Evolutionary conservation across 2,329 filamentous ascomycete species (phyloP).

Genomic region (Stenocarpella maydis): DNA sequence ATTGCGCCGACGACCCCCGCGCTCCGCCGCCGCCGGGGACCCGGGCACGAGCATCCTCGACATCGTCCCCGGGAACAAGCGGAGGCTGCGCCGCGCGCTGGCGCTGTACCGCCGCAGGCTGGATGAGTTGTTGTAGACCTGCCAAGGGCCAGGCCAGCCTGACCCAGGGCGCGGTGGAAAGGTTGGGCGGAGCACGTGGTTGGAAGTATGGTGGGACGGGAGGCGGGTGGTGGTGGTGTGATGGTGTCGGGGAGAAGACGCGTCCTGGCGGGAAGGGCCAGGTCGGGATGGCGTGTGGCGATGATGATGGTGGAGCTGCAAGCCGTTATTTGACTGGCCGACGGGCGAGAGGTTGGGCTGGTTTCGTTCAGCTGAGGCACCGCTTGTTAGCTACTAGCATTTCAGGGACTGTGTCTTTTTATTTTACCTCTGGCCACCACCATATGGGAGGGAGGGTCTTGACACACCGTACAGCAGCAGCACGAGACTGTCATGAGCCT

Average conservation of each 20-base stretch:
- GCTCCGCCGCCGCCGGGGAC: not conserved
- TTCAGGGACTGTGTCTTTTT: too few species aligned
- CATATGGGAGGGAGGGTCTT: not conserved
- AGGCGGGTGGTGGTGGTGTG: slow-evolving; percentile 57
- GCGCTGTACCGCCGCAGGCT: slow-evolving; percentile 63
- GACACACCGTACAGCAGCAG: not conserved
- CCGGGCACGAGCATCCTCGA: slow-evolving; percentile 43
- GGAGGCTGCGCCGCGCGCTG: slow-evolving; percentile 55
- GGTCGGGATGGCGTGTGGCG: slow-evolving; percentile 54
- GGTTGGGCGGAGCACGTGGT: slow-evolving; percentile 56
- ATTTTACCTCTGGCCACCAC: not conserved
- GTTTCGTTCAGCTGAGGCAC: slow-evolving; percentile 53
- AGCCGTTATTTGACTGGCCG: slow-evolving; percentile 62
- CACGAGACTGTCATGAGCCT: not conserved
- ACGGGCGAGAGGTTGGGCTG: slow-evolving; percentile 59
- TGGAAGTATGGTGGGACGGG: slow-evolving; percentile 63
- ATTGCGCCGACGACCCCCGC: slow-evolving; percentile 40
- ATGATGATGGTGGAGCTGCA: slow-evolving; percentile 55
- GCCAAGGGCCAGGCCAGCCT: slow-evolving; percentile 38
- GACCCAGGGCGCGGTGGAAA: slow-evolving; percentile 55
- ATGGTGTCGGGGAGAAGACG: slow-evolving; percentile 61
- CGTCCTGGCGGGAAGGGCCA: slow-evolving; percentile 39
- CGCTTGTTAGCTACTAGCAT: not conserved
- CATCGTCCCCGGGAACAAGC: slow-evolving; percentile 43
- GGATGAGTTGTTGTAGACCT: slow-evolving; percentile 53